Evolutionary conservation across 2,329 filamentous ascomycete genomes (phyloP), one percentile per base, ranked within the genome.

Genomic region (Colletotrichum sp.): DNA sequence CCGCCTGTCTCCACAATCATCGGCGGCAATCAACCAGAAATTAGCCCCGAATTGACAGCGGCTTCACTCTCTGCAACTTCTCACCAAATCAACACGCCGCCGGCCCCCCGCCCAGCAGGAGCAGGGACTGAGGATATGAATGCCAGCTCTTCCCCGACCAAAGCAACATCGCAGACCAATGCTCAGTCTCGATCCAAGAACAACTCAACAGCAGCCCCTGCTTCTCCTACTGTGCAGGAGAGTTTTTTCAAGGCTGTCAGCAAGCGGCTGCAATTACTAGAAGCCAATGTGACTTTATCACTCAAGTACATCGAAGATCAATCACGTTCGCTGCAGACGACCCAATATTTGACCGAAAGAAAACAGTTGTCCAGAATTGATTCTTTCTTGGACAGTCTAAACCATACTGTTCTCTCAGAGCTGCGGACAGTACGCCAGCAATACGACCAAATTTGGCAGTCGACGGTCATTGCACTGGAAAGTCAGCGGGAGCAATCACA

Each of bases 181-280:
- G 10, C 76, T 79, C 24, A 84, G 82, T 71, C 84, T 81, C 81
- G 83, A 83, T 76, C 30, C 44, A 74, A 86, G 84, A 87, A 79
- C 80, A 87, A 84, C 28, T 75, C 84, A 65, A 79, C 85, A 30
- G 81, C 88, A 2, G 83, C 89, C 9, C 84, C 90, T 3, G 85
- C 94, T 2, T 91, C 92, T 1, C 96, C 96, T 3, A 96, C 96
- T 0, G 97, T 98, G 1, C 97, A 99, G 84, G 97, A 99, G 83
- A 97, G 95, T 3, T 99, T 99, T 85, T 99, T 98, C 90, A 99
- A 99, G 84, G 95, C 96, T 6, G 94, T 99, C 10, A 95, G 96
- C 78, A 99, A 99, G 84, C 95, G 97, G 2, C 90, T 99, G 6
- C 95, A 96, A 78, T 93, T 96, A 80, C 92, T 99, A 9, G 97